Percentiles rank a stretch among this genome's conserved stretches.
Evolutionary conservation across 768 basidiomycete genomes (phyloP).

Genomic region (Lepiota brunneoincarnata): DNA sequence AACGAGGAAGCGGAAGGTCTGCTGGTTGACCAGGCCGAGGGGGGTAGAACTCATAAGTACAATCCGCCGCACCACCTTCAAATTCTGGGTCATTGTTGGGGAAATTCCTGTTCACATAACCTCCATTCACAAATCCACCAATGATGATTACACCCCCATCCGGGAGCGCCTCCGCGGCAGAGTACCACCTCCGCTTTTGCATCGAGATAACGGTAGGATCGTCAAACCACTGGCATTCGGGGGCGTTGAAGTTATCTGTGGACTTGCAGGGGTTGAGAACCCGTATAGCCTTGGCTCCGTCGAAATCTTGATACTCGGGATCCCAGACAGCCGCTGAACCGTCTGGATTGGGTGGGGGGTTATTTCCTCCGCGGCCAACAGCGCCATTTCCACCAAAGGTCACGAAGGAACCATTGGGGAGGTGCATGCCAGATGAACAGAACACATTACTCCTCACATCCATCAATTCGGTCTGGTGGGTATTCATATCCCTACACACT

Average conservation of each 20-base stretch:
- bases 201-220: slow-evolving; percentile 58
- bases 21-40: slow-evolving; percentile 43
- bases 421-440: slow-evolving; percentile 82
- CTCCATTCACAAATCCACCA: slow-evolving; percentile 77
- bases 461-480: slow-evolving; percentile 60
- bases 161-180: slow-evolving; percentile 66
- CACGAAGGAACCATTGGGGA: slow-evolving; percentile 74
- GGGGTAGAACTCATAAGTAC: slow-evolving; percentile 84
- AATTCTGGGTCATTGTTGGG: slow-evolving; percentile 60
- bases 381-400: slow-evolving; percentile 82
- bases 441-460: slow-evolving; percentile 73
- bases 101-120: slow-evolving; percentile 75
- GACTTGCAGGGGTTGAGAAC: slow-evolving; percentile 73
- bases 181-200: slow-evolving; percentile 76
- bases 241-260: slow-evolving; percentile 41
- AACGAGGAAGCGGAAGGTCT: slow-evolving; percentile 64
- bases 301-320: slow-evolving; percentile 71
- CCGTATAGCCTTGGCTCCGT: slow-evolving; percentile 78
- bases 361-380: slow-evolving; percentile 61
- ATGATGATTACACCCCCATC: slow-evolving; percentile 81
- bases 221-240: slow-evolving; percentile 72
- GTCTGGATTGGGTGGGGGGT: slow-evolving; percentile 43
- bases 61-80: slow-evolving; percentile 70
- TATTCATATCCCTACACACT: slow-evolving; percentile 53
- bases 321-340: slow-evolving; percentile 56